These are phyloP conservation scores for Peronospora farinosa DNA, from an alignment of 352 stramenopile genomes.

Conservation along the genomic window DNA sequence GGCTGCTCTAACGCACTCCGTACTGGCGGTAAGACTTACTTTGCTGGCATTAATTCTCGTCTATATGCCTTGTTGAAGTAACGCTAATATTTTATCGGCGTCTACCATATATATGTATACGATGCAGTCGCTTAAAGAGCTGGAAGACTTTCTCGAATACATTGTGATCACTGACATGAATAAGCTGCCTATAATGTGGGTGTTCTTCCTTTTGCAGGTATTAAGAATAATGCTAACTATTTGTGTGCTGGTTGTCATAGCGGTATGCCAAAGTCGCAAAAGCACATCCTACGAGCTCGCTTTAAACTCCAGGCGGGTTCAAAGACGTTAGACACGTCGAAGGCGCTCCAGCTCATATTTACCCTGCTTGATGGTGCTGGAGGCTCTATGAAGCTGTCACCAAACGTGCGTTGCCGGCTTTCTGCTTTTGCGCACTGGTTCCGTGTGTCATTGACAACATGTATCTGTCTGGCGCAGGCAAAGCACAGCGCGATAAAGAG, in stretches of 20 bases:
- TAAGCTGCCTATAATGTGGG: conserved; percentile 51
- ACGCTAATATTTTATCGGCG: not conserved
- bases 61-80: not conserved
- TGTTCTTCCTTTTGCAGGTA: conserved; percentile 9
- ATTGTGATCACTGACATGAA: conserved; percentile 79
- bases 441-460: not conserved
- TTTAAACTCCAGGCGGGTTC: conserved; percentile 60
- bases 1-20: conserved; percentile 40
- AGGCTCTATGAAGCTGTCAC: conserved; percentile 70
- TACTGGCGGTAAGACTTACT: conserved; percentile 33
- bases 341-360: conserved; percentile 40
- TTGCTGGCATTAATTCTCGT: not conserved
- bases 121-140: conserved; percentile 47
- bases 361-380: conserved; percentile 58
- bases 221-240: not conserved
- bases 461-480: conserved; percentile 28
- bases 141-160: conserved; percentile 68
- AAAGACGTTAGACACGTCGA: conserved; percentile 52
- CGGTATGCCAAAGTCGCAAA: conserved; percentile 59
- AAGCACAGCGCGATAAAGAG: conserved; percentile 75
- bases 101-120: not conserved
- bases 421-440: not conserved
- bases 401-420: conserved; percentile 40
- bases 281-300: conserved; percentile 47
- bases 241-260: conserved; percentile 21